Evolutionary conservation across 768 basidiomycete genomes (phyloP).

Genomic region (Rickenella mellea): DNA sequence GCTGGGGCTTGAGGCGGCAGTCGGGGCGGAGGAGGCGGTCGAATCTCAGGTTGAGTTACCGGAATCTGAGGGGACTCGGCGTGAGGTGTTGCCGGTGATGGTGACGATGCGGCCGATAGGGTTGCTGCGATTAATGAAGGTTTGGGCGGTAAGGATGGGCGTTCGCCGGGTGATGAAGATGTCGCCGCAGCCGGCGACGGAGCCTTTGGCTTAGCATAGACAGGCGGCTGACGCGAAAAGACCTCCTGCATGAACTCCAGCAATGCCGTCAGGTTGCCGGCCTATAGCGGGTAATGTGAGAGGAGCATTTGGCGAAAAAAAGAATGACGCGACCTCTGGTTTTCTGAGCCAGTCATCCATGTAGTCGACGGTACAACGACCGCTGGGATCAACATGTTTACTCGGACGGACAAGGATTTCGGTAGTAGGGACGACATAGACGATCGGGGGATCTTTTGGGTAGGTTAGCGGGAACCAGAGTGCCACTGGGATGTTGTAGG

Average conservation of each 20-base stretch:
- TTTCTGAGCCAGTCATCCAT: conserved; percentile 72
- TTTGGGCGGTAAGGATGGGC: conserved; percentile 30
- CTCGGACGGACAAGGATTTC: conserved; percentile 84
- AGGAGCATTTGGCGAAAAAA: conserved; percentile 5
- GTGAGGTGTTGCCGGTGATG: conserved; percentile 5
- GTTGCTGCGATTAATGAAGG: conserved; percentile 15
- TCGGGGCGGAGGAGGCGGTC: conserved; percentile 16
- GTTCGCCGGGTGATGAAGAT: conserved; percentile 16
- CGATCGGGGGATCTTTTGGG: conserved; percentile 73
- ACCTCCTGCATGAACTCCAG: conserved; percentile 69
- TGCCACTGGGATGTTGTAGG: conserved; percentile 92
- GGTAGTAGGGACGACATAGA: conserved; percentile 84
- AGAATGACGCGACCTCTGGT: conserved; percentile 55
- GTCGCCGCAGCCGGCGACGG: conserved; percentile 14
- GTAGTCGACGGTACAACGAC: conserved; percentile 60
- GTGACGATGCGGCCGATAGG: not conserved
- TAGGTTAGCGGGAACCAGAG: conserved; percentile 84
- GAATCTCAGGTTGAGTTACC: conserved; percentile 7
- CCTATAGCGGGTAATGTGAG: conserved; percentile 31
- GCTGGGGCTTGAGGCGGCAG: conserved; percentile 18
- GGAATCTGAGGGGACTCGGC: not conserved
- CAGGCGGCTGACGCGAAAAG: conserved; percentile 81
- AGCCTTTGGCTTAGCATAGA: conserved; percentile 72
- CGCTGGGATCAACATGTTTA: conserved; percentile 72
- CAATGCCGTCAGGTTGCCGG: conserved; percentile 64